phyloP scores from a whole-genome alignment of 2,329 filamentous ascomycete genomes.

The Cladosporium velox region DNA sequence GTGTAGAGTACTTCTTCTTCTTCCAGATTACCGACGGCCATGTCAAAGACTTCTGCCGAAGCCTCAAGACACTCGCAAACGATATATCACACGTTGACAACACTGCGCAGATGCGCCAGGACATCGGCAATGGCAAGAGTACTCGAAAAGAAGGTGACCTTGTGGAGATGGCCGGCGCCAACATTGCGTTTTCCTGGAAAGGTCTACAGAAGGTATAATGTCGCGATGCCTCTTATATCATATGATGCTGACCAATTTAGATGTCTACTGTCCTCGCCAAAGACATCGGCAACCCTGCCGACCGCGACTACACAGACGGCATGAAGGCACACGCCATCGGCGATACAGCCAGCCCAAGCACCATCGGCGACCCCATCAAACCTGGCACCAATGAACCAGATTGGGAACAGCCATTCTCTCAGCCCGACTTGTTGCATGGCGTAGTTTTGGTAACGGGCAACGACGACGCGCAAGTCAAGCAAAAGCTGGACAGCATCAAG shows the following conservation, averaged over 20 bases:
- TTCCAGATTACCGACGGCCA: slow-evolving; percentile 30
- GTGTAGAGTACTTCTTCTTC: slow-evolving; percentile 33
- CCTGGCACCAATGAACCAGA: slow-evolving; percentile 26
- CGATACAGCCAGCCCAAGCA: not conserved
- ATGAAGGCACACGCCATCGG: slow-evolving; percentile 37
- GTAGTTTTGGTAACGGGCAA: slow-evolving; percentile 42
- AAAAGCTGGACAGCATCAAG: slow-evolving; percentile 36
- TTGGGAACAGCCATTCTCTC: slow-evolving; percentile 34
- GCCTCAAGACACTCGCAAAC: slow-evolving; percentile 26
- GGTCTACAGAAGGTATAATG: slow-evolving; percentile 31
- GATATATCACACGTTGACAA: slow-evolving; percentile 30
- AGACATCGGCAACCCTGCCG: slow-evolving; percentile 30
- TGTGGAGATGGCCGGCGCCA: slow-evolving; percentile 29
- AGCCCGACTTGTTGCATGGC: slow-evolving; percentile 40
- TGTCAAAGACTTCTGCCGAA: slow-evolving; percentile 26
- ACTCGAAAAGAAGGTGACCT: slow-evolving; percentile 15
- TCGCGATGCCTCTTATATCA: too few species aligned
- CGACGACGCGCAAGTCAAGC: slow-evolving; percentile 31
- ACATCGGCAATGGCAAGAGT: slow-evolving; percentile 28
- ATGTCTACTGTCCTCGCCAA: slow-evolving; percentile 34
- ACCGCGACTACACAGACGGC: slow-evolving; percentile 39
- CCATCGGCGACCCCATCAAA: slow-evolving; percentile 34
- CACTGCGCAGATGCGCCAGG: slow-evolving; percentile 24
- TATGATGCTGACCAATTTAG: slow-evolving; percentile 9
- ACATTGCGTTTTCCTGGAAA: slow-evolving; percentile 33